Evolutionary conservation across 139 green algal genomes (phyloP).

Genomic region (Closterium sp.): DNA sequence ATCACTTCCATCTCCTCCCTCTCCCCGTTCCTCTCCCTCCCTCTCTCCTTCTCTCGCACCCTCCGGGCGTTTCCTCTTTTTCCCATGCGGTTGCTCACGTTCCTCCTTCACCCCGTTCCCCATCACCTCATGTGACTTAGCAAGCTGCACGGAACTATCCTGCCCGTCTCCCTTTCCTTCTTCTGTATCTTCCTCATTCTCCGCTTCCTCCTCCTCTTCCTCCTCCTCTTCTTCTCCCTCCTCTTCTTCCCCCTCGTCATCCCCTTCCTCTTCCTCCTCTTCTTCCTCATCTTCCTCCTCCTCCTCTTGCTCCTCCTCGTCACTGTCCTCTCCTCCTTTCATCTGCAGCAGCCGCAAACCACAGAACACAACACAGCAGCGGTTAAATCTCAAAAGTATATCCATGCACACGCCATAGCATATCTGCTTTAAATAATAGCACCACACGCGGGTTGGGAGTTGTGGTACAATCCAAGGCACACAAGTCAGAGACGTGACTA

Average conservation of each 20-base stretch:
- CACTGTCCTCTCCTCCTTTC: too few relatives aligned
- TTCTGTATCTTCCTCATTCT: neutral
- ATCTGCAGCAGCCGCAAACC: too few relatives aligned
- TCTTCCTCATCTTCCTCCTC: neutral
- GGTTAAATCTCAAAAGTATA: too few relatives aligned
- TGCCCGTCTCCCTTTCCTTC: slow-evolving; percentile 16
- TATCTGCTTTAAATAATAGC: too few relatives aligned
- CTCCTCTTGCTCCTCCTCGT: too few relatives aligned
- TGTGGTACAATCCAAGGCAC: too few relatives aligned
- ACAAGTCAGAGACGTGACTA: too few relatives aligned
- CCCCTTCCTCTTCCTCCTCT: too few relatives aligned
- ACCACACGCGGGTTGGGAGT: too few relatives aligned
- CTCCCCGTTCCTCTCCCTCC: neutral
- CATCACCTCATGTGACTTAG: neutral
- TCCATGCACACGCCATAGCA: too few relatives aligned
- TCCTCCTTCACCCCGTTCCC: slow-evolving; percentile 11
- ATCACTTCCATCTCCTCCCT: neutral
- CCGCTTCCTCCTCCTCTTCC: slow-evolving; percentile 12
- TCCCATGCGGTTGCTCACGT: neutral
- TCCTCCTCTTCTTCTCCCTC: slow-evolving; percentile 28
- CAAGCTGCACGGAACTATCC: too few relatives aligned
- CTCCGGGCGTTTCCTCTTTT: neutral
- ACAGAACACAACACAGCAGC: too few relatives aligned
- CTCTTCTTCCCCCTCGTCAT: neutral
- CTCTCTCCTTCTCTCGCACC: neutral